These are phyloP conservation scores for Orbilia oligospora DNA, from an alignment of 2,329 filamentous ascomycete genomes.

Conservation along the genomic window DNA sequence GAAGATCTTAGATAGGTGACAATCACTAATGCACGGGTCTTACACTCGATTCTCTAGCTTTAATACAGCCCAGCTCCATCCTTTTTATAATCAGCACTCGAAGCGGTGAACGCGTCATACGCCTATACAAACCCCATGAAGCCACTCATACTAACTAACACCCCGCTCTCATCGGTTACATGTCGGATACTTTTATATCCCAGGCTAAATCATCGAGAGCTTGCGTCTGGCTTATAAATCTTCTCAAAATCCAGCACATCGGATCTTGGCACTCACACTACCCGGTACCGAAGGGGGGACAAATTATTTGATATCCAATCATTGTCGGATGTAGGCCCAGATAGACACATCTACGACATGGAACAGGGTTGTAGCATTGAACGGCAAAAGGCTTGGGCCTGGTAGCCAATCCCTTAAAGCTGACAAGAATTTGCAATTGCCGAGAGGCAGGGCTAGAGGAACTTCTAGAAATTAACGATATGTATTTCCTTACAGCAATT, in stretches of 20 bases:
- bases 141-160: neutral
- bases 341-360: neutral
- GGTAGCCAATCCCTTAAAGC: too few species aligned
- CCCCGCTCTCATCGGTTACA: constrained; percentile 29
- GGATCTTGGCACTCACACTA: neutral
- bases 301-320: neutral
- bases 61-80: neutral
- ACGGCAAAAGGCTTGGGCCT: neutral
- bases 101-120: too few species aligned
- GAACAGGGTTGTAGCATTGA: neutral
- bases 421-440: too few species aligned
- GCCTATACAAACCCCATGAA: neutral
- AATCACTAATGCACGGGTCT: too few species aligned
- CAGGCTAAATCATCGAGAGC: neutral
- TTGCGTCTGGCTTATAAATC: constrained; percentile 15
- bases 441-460: too few species aligned
- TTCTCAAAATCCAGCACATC: neutral
- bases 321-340: neutral
- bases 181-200: constrained; percentile 34
- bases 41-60: too few species aligned
- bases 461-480: too few species aligned
- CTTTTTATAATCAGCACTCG: constrained; percentile 6
- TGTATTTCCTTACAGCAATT: too few species aligned
- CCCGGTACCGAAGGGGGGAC: neutral
- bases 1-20: too few species aligned